Evolutionary conservation across 257 asterid species (phyloP).

Genomic region (Gardenia jasminoides): DNA sequence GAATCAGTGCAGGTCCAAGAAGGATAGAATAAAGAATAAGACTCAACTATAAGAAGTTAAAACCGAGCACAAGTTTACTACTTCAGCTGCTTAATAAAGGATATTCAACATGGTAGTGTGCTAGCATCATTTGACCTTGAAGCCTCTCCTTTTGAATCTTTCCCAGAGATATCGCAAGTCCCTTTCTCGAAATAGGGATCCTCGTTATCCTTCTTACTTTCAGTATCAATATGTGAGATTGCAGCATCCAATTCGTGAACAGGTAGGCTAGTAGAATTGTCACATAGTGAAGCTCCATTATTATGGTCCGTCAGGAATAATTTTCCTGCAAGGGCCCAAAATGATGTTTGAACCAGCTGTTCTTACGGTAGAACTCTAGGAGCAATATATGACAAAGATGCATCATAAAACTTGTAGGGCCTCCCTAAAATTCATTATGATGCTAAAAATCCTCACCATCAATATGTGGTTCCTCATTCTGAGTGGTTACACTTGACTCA

Average conservation of each 20-base stretch:
- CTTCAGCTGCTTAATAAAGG: constrained; percentile 13
- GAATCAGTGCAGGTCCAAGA: constrained; percentile 30
- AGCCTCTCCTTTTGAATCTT: constrained; percentile 27
- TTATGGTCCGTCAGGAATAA: constrained; percentile 28
- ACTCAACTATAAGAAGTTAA: constrained; percentile 8
- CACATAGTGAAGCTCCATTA: constrained; percentile 32
- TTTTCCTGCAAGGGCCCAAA: constrained; percentile 62
- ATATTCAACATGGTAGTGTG: constrained; percentile 10
- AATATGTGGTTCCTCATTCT: constrained; percentile 30
- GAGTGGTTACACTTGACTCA: constrained; percentile 24
- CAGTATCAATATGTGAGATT: constrained; percentile 26
- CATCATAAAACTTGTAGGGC: constrained; percentile 6
- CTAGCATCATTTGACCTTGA: constrained; percentile 51
- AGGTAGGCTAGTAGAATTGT: constrained; percentile 25
- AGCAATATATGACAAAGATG: constrained; percentile 12
- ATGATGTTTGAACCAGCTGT: constrained; percentile 16
- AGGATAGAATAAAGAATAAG: neutral
- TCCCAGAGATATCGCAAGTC: constrained; percentile 35
- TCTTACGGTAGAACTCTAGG: constrained; percentile 17
- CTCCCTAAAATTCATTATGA: constrained; percentile 19
- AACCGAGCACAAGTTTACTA: constrained; percentile 9
- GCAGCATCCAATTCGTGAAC: constrained; percentile 34
- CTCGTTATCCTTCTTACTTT: constrained; percentile 34
- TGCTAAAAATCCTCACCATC: constrained; percentile 46
- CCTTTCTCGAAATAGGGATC: constrained; percentile 22